Evolutionary conservation across 2,329 filamentous ascomycete genomes (phyloP), one percentile per base, ranked within the genome.

Genomic region (Esteya vermicola): DNA sequence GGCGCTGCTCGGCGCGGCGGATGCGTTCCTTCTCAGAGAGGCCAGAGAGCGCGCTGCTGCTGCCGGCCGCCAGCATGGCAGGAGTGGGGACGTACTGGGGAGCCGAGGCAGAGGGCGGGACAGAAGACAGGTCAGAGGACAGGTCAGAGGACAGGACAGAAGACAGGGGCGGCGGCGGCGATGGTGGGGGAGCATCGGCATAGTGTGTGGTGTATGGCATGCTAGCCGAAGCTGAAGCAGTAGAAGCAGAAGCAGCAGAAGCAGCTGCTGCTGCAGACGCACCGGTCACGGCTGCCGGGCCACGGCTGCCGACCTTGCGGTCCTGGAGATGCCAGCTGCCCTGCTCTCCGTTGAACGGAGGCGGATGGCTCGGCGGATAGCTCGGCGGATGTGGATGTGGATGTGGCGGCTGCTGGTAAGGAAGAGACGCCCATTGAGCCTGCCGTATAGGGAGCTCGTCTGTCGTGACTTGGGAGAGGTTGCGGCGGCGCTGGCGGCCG

Each of bases 1-100:
- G 62, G 35, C 78, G 72, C 48, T 80, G 72, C 59, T 95, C 88
- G 31, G 85, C 85, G 43, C 75, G 74, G 35, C 79, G 74, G 43
- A 91, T 61, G 36, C 79, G 77, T 44, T 93, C 80, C 57, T 95
- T 95, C 47, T 96, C 91, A 12, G 80, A 76, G 25, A 86, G 61
- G 5, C 63, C 68, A 44, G 72, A 71, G 41, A n/a, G n/a, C n/a
- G n/a, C n/a, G n/a, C n/a, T n/a, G n/a, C n/a, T n/a, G n/a, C n/a
- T n/a, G n/a, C 85, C 76, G 12, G 70, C 61, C 13, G 47, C 45
- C 13, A 43, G 18, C 16, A 78, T 50, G 23, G 71, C 63, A n/a
- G 80, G 77, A 5, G 72, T 72, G 23, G 77, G 72, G 14, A 78
- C 54, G 49, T 72, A 68, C 22, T 52, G 43, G 2, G 57, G 57